Evolutionary conservation across 768 basidiomycete species (phyloP), one percentile per base, ranked within the genome.

Genomic region (Phlegmacium glaucopus): DNA sequence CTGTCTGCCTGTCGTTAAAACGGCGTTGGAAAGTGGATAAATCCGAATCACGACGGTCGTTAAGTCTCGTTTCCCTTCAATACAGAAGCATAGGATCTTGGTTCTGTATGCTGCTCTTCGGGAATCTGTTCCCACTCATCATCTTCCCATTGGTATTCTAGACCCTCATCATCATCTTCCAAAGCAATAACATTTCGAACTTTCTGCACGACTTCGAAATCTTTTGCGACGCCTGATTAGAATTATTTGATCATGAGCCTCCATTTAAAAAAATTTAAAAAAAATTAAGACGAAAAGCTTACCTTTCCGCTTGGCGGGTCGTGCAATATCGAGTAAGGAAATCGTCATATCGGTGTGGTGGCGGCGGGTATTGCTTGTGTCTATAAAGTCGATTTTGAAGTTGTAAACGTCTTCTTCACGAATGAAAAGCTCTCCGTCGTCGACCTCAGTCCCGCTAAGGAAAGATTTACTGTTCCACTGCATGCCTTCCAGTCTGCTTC

Each of bases 221-320:
- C 65, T 45, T 60, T 65, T 27, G 59, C 53, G 10, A 55, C 45
- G 10, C 66, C 63, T 67, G 30, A 12, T 15, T 22, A 16, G 13
- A 42, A 32, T 42, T 12, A 54, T 13, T 18, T 9, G 34, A 12
- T 30, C 12, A 9, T 6, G 18, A 30, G 9, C n/a, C n/a, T n/a
- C 9, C 7, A 4, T 6, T 3, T 5, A 5, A n/a, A 22, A 22
- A 17, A 9, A 35, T 4, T 9, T n/a, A n/a, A n/a, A n/a, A n/a
- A n/a, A n/a, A n/a, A n/a, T n/a, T n/a, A n/a, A 25, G 7, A 18
- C 9, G 16, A 10, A 4, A 7, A 10, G 27, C 45, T 35, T 43
- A 65, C 67, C 66, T 53, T 63, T 64, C 15, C 49, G 51, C 46
- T 67, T 70, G 3, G 65, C 62, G 1, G 61, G 66, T n/a, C 55